phyloP scores from a whole-genome alignment of 202 grass and related monocot species.

The Schoenoplectus triqueter region DNA sequence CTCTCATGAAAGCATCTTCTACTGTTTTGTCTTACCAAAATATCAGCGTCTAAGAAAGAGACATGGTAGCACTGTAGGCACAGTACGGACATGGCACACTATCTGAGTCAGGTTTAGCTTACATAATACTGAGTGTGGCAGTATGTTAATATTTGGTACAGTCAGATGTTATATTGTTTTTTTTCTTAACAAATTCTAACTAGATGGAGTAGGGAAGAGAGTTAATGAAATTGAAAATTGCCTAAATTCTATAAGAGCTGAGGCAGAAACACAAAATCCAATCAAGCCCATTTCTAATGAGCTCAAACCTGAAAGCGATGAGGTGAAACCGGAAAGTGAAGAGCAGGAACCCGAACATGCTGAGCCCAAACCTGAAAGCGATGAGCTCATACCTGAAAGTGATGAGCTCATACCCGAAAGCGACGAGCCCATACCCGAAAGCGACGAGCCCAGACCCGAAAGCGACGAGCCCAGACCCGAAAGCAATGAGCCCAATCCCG shows the following conservation, averaged over 20 bases:
- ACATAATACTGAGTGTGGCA: neutral
- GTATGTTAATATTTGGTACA: neutral
- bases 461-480: neutral
- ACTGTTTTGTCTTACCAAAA: neutral
- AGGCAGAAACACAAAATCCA: slow-evolving; percentile 53
- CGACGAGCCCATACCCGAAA: neutral
- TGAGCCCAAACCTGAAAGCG: slow-evolving; percentile 62
- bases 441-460: neutral
- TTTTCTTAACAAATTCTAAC: slow-evolving; percentile 59
- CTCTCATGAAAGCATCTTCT: neutral
- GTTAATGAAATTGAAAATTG: slow-evolving; percentile 82
- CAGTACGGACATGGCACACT: neutral
- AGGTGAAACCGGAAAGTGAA: too few relatives aligned
- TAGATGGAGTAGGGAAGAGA: slow-evolving; percentile 82
- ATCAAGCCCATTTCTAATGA: slow-evolving; percentile 51
- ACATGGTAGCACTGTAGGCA: neutral
- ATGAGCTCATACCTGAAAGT: too few relatives aligned
- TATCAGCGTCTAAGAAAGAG: neutral
- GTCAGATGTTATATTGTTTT: slow-evolving; percentile 14
- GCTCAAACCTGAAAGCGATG: slow-evolving; percentile 57
- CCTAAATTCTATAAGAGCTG: slow-evolving; percentile 72
- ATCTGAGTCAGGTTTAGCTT: neutral
- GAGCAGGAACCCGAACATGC: too few relatives aligned
- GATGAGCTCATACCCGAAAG: too few relatives aligned
- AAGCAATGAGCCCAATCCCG: neutral